phyloP scores from a whole-genome alignment of 306 rosid genomes.

The Cucurbita ficifolia region DNA sequence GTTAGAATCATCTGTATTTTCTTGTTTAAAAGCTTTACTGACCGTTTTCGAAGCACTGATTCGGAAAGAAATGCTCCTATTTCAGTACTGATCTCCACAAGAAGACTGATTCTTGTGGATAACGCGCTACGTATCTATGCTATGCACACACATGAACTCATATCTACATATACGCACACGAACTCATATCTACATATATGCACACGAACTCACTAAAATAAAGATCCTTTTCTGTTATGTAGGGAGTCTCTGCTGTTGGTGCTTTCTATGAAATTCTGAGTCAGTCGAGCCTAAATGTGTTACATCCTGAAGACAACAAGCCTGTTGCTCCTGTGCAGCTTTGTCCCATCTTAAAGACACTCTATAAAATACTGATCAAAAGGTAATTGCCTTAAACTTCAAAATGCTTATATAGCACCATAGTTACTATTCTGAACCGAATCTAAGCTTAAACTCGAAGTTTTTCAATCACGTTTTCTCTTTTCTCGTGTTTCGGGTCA shows the following conservation, averaged over 20 bases:
- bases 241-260: slow-evolving; percentile 87
- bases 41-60: neutral
- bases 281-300: slow-evolving; percentile 68
- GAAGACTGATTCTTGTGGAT: neutral
- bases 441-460: neutral
- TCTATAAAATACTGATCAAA: slow-evolving; percentile 59
- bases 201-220: neutral
- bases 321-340: slow-evolving; percentile 88
- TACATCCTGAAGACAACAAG: slow-evolving; percentile 81
- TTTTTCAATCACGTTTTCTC: neutral
- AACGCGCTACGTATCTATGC: neutral
- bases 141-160: too few species aligned
- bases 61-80: neutral
- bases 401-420: neutral
- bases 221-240: neutral
- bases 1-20: neutral
- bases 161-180: too few species aligned
- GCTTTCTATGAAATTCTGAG: slow-evolving; percentile 79
- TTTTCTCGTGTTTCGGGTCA: neutral
- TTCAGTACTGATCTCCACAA: neutral
- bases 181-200: too few species aligned
- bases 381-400: slow-evolving; percentile 29
- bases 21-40: neutral
- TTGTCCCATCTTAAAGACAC: slow-evolving; percentile 85
- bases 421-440: neutral